Base-by-base conservation (phyloP, 148 eudicot genomes). In the Rhododendron henanense region DNA sequence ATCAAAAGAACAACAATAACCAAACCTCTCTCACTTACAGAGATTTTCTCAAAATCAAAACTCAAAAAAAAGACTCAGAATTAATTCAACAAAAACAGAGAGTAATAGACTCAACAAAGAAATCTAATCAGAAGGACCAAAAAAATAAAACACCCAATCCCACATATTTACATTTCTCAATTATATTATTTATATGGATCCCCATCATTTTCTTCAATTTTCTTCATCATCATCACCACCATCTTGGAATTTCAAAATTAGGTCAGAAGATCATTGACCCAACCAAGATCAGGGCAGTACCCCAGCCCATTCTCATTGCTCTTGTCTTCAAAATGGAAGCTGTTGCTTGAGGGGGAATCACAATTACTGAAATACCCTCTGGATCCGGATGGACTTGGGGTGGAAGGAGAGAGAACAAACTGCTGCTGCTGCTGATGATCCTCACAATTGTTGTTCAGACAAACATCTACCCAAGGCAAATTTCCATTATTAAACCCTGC, bases 251-350 rank as follows among this genome's bases (percentile, higher is more conserved):
- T 28, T 35, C 4, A 50, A 31, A 33, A 53, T 85, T 44, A 92
- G 28, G 93, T 92, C 13, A 94, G 92, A 23, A 95, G 93, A 84
- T 95, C 98, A 89, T 95, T 94, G 78, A 95, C 98, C 98, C 98
- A 95, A 31, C 92, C 98, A 25, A 95, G 87, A 93, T 95, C 96
- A 23, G 98, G 98, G 21, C 94, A 31, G 31, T 31, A 91, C 61
- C 31, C 89, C 9, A 47, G 33, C 4, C 86, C 89, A 44, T 73
- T 87, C 14, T 86, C 91, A 28, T n/a, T 87, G 41, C 3, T 69
- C 69, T 84, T 88, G 31, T 88, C 90, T 16, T 90, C 92, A 83
- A 44, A 14, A 31, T 31, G 78, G 28, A 78, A 73, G 83, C 77
- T 83, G 45, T 78, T 90, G 28, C 69, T 84, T n/a, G 91, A 53